phyloP scores from a whole-genome alignment of 495 filamentous ascomycete genomes.

The Venustampulla echinocandica region DNA sequence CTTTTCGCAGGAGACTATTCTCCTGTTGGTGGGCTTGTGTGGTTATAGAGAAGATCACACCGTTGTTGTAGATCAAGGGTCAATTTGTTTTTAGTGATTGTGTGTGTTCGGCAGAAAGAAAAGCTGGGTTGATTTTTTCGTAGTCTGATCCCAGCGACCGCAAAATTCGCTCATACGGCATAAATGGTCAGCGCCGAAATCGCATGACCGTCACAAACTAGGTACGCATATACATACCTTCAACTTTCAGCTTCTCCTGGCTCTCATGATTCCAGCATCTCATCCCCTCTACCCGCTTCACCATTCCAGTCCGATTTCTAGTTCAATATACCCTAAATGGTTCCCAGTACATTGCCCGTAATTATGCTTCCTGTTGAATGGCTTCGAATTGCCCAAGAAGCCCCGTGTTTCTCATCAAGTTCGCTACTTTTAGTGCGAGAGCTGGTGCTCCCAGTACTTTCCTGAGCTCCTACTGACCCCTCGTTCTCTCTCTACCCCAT shows the following conservation, averaged over 20 bases:
- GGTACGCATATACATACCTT: no score
- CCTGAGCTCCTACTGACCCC: slow-evolving; percentile 3
- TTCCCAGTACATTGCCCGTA: no score
- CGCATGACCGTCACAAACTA: no score
- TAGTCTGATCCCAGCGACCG: no score
- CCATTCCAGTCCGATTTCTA: no score
- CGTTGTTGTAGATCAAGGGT: neutral
- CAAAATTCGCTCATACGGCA: no score
- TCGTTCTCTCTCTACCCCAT: slow-evolving; percentile 11
- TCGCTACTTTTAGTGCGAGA: slow-evolving; percentile 3
- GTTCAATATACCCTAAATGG: no score
- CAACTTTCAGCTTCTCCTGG: neutral
- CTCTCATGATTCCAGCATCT: neutral
- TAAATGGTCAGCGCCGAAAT: no score
- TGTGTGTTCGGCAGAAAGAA: no score
- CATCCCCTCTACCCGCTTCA: neutral
- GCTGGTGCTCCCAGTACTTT: slow-evolving; percentile 7
- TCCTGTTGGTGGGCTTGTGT: slow-evolving; percentile 6
- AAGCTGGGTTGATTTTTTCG: no score
- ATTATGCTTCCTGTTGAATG: neutral
- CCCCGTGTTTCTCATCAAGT: slow-evolving; percentile 9
- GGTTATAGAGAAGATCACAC: neutral
- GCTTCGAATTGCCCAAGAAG: slow-evolving; percentile 1
- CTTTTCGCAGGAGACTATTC: slow-evolving; percentile 9
- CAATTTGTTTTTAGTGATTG: neutral